Percentiles rank a stretch among this genome's conserved stretches.
These are phyloP conservation scores for Mycena vulgaris DNA, from an alignment of 768 basidiomycete species.

Conservation along the genomic window DNA sequence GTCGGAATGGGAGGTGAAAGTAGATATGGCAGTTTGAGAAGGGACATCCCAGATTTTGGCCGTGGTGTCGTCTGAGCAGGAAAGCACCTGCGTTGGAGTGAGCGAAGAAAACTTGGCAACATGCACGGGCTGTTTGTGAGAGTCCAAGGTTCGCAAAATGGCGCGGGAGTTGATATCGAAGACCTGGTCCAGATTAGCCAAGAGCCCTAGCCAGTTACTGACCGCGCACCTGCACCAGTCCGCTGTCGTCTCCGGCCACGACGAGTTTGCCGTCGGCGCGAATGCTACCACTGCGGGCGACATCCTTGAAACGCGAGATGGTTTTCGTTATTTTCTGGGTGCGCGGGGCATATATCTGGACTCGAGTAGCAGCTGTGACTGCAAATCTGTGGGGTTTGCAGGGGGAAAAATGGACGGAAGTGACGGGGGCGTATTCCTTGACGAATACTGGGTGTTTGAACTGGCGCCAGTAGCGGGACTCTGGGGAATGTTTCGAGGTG, in stretches of 20 bases:
- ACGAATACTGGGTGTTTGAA: conserved; percentile 94
- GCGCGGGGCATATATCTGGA: conserved; percentile 96
- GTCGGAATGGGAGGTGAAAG: conserved; percentile 91
- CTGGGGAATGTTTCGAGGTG: conserved; percentile 73
- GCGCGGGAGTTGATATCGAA: conserved; percentile 96
- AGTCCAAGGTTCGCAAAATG: conserved; percentile 91
- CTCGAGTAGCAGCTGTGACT: conserved; percentile 92
- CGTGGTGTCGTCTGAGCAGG: conserved; percentile 97
- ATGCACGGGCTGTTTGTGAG: conserved; percentile 97
- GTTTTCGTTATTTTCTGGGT: conserved; percentile 98
- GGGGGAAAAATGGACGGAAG: conserved; percentile 92
- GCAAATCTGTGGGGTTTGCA: conserved; percentile 94
- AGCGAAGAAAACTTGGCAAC: conserved; percentile 92
- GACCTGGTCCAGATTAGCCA: conserved; percentile 61
- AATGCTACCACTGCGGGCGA: conserved; percentile 91
- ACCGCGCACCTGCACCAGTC: conserved; percentile 79
- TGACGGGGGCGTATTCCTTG: conserved; percentile 97
- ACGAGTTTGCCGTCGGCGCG: conserved; percentile 95
- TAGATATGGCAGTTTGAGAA: conserved; percentile 83
- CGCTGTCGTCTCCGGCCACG: conserved; percentile 95
- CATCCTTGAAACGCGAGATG: conserved; percentile 96
- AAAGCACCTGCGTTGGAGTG: conserved; percentile 87
- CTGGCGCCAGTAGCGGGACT: conserved; percentile 90
- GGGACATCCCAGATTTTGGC: conserved; percentile 97
- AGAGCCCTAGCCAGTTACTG: not conserved